phyloP scores from a whole-genome alignment of 345 rosid species.

The Arabis alpina region DNA sequence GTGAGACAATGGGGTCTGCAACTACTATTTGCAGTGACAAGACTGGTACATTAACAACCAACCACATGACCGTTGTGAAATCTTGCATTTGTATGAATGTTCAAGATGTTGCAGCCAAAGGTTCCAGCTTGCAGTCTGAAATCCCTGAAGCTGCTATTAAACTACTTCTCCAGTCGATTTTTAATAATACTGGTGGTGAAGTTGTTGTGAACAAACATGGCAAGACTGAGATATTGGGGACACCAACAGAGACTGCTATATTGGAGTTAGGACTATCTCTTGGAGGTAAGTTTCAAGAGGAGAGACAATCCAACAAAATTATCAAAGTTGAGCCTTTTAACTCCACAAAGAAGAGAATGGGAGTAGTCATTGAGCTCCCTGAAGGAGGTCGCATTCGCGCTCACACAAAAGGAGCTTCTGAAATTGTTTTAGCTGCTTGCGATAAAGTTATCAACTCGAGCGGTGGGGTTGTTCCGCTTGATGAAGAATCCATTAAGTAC shows the following conservation, averaged over 20 bases:
- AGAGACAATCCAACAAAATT: constrained; percentile 54
- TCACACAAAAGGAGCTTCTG: constrained; percentile 90
- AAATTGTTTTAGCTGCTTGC: constrained; percentile 81
- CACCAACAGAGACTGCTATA: constrained; percentile 89
- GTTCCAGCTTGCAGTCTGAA: constrained; percentile 54
- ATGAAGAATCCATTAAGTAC: constrained; percentile 56
- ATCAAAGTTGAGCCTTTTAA: constrained; percentile 90
- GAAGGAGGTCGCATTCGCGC: constrained; percentile 61
- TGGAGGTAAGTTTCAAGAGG: constrained; percentile 76
- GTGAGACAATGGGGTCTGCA: constrained; percentile 97
- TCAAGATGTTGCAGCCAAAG: constrained; percentile 52
- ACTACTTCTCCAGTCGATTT: constrained; percentile 73
- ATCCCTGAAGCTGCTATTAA: constrained; percentile 59
- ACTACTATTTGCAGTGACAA: constrained; percentile 92
- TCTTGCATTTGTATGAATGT: constrained; percentile 76
- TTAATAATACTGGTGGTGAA: constrained; percentile 85
- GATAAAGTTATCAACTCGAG: constrained; percentile 66
- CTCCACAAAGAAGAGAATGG: constrained; percentile 91
- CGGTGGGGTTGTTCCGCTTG: constrained; percentile 74
- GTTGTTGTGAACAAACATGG: constrained; percentile 71
- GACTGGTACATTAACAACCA: constrained; percentile 89
- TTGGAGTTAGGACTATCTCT: constrained; percentile 80
- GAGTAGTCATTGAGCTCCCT: constrained; percentile 72
- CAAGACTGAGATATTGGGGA: constrained; percentile 73
- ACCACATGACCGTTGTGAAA: constrained; percentile 90